Evolutionary conservation across 805 yeast genomes (phyloP).

Genomic region (Candida schatavii): DNA sequence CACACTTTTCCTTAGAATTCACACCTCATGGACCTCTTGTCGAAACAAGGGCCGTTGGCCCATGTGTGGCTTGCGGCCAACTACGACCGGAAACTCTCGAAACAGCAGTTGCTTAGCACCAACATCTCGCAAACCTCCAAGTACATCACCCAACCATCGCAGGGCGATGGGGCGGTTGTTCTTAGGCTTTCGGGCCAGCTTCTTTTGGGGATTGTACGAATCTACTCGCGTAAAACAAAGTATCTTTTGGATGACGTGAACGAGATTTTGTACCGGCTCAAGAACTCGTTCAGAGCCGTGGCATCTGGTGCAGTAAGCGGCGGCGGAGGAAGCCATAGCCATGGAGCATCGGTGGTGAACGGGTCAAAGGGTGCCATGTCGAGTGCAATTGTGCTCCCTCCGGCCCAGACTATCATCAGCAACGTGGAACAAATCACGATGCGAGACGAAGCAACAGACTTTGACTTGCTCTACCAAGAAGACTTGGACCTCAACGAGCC

Average conservation of each 20-base stretch:
- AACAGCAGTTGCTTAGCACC: conserved; percentile 69
- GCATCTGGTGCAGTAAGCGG: conserved; percentile 12
- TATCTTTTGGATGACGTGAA: conserved; percentile 80
- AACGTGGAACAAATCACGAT: conserved; percentile 60
- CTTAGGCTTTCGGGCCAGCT: conserved; percentile 82
- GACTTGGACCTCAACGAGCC: conserved; percentile 43
- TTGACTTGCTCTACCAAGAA: conserved; percentile 68
- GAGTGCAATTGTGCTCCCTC: conserved; percentile 52
- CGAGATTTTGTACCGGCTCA: conserved; percentile 69
- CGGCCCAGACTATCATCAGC: conserved; percentile 57
- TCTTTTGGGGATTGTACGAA: conserved; percentile 80
- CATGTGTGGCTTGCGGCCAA: conserved; percentile 93
- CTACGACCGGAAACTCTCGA: conserved; percentile 72
- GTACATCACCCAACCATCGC: conserved; percentile 25
- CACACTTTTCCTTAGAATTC: too few relatives aligned
- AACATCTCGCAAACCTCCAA: conserved; percentile 55
- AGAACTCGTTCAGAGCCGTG: conserved; percentile 55
- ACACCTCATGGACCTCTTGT: conserved; percentile 49
- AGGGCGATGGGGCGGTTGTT: conserved; percentile 55
- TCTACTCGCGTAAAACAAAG: conserved; percentile 81
- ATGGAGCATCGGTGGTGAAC: conserved; percentile 4
- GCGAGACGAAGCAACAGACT: conserved; percentile 75
- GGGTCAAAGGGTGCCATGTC: not conserved
- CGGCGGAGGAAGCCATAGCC: conserved; percentile 10
- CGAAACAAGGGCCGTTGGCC: conserved; percentile 81